Evolutionary conservation across 192 early-diverging fungal genomes (phyloP).

Genomic region (Coemansia sp.): DNA sequence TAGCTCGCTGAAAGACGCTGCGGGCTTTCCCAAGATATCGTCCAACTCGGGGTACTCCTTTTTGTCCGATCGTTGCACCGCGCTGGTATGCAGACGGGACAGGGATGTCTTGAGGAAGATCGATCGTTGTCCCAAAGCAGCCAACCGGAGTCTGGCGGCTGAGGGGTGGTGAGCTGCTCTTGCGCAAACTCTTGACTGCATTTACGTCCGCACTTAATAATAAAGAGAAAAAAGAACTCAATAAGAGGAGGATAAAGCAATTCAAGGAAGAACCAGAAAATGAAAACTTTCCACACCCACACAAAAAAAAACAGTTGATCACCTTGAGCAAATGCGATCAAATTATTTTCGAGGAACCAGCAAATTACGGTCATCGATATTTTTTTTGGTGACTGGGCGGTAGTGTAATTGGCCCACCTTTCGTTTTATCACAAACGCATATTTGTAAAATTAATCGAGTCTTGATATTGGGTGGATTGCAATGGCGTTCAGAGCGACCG

Average conservation of each 20-base stretch:
- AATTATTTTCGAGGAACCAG: not conserved
- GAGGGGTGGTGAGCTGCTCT: conserved; percentile 10
- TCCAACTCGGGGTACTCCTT: conserved; percentile 32
- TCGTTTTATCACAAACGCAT: no score
- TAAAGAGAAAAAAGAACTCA: not conserved
- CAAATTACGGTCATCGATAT: no score
- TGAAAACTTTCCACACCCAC: no score
- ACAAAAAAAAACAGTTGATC: not conserved
- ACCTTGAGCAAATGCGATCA: not conserved
- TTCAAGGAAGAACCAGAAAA: not conserved
- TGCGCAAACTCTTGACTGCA: conserved; percentile 39
- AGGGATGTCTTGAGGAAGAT: not conserved
- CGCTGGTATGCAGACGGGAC: conserved; percentile 4
- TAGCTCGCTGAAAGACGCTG: conserved; percentile 33
- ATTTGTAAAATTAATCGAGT: no score
- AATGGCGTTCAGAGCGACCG: conserved; percentile 46
- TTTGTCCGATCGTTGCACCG: not conserved
- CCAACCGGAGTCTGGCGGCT: not conserved
- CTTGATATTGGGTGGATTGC: no score
- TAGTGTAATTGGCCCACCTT: not conserved
- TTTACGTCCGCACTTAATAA: conserved; percentile 3
- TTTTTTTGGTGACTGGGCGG: no score
- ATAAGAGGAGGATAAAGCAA: not conserved
- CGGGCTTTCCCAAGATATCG: conserved; percentile 35
- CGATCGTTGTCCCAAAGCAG: not conserved